Evolutionary conservation across 2,329 filamentous ascomycete species (phyloP), one percentile per base, ranked within the genome.

Genomic region (Didymosphaeria variabile): DNA sequence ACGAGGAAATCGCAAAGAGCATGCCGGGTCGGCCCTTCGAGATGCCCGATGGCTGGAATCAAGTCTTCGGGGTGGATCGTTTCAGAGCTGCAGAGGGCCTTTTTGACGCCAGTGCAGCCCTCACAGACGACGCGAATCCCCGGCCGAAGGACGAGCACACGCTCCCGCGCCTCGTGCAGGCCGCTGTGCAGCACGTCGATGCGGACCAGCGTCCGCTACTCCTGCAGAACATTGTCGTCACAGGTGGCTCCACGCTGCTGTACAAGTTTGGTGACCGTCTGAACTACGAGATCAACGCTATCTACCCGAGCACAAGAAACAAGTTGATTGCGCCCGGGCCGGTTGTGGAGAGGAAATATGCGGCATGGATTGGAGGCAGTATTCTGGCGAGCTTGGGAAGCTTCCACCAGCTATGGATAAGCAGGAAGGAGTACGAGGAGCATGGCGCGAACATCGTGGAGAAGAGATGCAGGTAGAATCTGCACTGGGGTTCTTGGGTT

Each of bases 391-490:
- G 94, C 79, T 80, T 99, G 81, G 96, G 96, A 10, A 97, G 94
- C 15, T 99, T 99, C 81, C 95, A 99, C 82, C 95, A 99, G 83
- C 94, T 99, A 91, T 99, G 95, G 95, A 96, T 99, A 71, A 94
- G 91, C 26, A 92, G 89, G 79, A 97, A 97, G 84, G 95, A 99
- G 83, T 98, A 97, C 72, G 93, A 97, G 66, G 96, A 99, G 84
- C 94, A 97, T 78, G 95, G 95, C 1, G 84, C 89, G 6, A 88
- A 88, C 66, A 94, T 98, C 70, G 92, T 98, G 47, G 94, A 98
- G 85, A 97, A 97, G 87, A 86, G 94, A 72, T 98, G 94, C 86
- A 97, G 97, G 83, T 98, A 69, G 61, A 61, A 44, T 6, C 17
- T 40, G 44, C 17, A 9, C 2, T 12, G 45, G 40, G 45, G 17